A percentile compares a stretch with the other conserved stretches of the same genome.
phyloP scores from a whole-genome alignment of 345 rosid species.

The Eucalyptus curtisii region DNA sequence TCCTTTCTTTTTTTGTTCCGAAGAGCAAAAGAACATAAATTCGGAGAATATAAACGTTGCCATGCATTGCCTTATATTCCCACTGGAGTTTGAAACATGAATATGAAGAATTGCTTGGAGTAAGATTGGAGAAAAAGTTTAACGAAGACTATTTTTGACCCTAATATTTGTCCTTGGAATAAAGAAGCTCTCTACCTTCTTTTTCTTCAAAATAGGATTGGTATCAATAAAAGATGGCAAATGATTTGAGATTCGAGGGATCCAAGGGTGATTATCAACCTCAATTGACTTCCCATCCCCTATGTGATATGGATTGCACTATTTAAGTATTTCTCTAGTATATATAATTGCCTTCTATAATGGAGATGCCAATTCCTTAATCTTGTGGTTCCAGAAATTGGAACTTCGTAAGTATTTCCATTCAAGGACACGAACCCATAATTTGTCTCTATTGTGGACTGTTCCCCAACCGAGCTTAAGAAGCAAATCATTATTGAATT shows the following conservation, averaged over 20 bases:
- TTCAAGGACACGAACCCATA: neutral
- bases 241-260: neutral
- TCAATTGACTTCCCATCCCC: neutral
- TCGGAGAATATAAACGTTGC: too few relatives aligned
- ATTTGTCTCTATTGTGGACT: neutral
- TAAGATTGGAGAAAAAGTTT: neutral
- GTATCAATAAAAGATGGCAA: neutral
- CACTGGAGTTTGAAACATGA: neutral
- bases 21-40: too few relatives aligned
- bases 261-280: neutral
- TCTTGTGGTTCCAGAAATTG: neutral
- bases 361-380: neutral
- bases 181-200: neutral
- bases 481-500: neutral
- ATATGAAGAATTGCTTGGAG: neutral
- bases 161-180: neutral
- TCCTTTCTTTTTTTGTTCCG: too few relatives aligned
- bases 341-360: neutral
- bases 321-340: neutral
- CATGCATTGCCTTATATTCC: too few relatives aligned
- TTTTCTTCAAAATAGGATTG: neutral
- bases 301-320: neutral
- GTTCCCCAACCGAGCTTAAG: neutral
- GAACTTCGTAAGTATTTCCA: neutral
- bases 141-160: neutral